phyloP scores from a whole-genome alignment of 257 asterid genomes.

The Linderniella brevidens region DNA sequence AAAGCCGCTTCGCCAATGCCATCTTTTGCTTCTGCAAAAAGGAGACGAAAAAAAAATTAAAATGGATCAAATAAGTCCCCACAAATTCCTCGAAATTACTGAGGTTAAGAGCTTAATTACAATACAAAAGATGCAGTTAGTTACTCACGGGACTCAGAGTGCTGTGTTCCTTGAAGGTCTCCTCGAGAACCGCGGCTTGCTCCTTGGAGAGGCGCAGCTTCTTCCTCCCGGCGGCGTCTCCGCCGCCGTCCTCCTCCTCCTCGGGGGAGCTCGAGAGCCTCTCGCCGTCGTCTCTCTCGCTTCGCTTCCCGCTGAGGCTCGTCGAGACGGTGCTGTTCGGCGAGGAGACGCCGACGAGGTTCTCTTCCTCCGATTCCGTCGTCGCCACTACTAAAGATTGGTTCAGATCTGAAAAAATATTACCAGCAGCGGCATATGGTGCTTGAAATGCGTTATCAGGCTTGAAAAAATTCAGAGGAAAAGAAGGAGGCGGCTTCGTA shows the following conservation, averaged over 20 bases:
- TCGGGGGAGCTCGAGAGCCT: constrained; percentile 23
- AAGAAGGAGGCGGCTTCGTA: constrained; percentile 10
- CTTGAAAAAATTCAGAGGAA: constrained; percentile 22
- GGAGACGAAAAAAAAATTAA: neutral
- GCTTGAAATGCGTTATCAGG: constrained; percentile 13
- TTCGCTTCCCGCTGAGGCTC: constrained; percentile 49
- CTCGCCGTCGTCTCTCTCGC: constrained; percentile 41
- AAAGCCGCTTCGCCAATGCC: constrained; percentile 47
- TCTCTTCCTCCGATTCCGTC: constrained; percentile 17
- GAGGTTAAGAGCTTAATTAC: too few species aligned
- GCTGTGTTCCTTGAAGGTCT: constrained; percentile 46
- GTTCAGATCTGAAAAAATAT: constrained; percentile 27
- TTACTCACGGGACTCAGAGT: constrained; percentile 58
- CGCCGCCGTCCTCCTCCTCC: constrained; percentile 31
- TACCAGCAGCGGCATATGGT: constrained; percentile 24
- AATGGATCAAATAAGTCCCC: neutral
- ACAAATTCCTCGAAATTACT: constrained; percentile 8
- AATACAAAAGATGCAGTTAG: too few species aligned
- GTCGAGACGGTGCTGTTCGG: constrained; percentile 66
- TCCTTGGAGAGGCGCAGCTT: constrained; percentile 54
- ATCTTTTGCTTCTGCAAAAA: constrained; percentile 45
- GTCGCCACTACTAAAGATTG: constrained; percentile 16
- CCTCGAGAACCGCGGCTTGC: constrained; percentile 59
- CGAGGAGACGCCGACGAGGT: constrained; percentile 21
- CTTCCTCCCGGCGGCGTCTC: constrained; percentile 45